Conservation (phyloP, 2,329 filamentous ascomycete genomes). For the Curvularia spicifera region DNA sequence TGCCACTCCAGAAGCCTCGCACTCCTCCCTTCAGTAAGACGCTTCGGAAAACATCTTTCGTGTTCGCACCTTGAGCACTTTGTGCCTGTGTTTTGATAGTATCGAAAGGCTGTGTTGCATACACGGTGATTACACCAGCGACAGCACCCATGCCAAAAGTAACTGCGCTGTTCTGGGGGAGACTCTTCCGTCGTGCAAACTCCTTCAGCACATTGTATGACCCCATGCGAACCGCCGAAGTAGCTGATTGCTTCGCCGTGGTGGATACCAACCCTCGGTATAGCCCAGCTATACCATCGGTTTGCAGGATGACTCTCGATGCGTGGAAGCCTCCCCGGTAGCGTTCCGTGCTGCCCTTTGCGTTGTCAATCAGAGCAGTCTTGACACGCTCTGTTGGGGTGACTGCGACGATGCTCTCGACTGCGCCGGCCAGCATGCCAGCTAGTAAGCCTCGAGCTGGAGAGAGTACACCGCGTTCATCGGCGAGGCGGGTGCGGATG, state of each 20-base stretch:
- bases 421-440: conserved; percentile 36
- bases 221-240: conserved; percentile 57
- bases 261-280: conserved; percentile 57
- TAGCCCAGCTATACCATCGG: conserved; percentile 53
- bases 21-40: conserved; percentile 33
- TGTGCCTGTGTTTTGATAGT: conserved; percentile 53
- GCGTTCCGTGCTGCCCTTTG: conserved; percentile 26
- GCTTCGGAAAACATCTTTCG: conserved; percentile 31
- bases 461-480: conserved; percentile 35
- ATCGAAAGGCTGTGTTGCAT: conserved; percentile 54
- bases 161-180: conserved; percentile 30
- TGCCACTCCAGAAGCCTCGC: conserved; percentile 41
- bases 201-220: conserved; percentile 58
- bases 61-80: conserved; percentile 35
- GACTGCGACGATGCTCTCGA: conserved; percentile 39
- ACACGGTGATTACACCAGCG: conserved; percentile 47
- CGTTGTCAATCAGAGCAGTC: conserved; percentile 44
- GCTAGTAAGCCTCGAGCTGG: conserved; percentile 35
- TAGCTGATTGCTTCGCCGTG: conserved; percentile 58
- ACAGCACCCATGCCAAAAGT: conserved; percentile 40
- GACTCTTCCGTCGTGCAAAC: conserved; percentile 24
- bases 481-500: conserved; percentile 35
- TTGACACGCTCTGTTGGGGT: conserved; percentile 44
- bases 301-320: conserved; percentile 40
- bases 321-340: conserved; percentile 33